Evolutionary conservation across 2,329 filamentous ascomycete species (phyloP).

Genomic region (Colletotrichum sp.): DNA sequence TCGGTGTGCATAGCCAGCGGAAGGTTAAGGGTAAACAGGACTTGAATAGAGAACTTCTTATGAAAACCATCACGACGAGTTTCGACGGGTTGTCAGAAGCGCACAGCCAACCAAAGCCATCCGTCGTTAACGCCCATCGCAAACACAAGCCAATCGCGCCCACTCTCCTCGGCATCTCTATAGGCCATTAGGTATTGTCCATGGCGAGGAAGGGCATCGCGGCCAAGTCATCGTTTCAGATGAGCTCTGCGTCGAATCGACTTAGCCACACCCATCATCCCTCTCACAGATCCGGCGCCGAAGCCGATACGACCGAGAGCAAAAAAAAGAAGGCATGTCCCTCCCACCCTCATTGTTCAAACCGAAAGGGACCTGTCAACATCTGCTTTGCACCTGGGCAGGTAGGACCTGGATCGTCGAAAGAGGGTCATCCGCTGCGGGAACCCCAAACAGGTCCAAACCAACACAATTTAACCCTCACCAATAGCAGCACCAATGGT

Average conservation of each 20-base stretch:
- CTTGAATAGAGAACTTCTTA: neutral
- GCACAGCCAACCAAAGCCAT: neutral
- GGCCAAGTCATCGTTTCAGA: slow-evolving; percentile 7
- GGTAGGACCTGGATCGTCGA: neutral
- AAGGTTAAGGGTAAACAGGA: neutral
- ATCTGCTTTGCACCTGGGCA: neutral
- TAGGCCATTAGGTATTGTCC: neutral
- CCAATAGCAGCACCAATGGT: neutral
- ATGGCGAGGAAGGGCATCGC: neutral
- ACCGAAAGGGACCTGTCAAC: neutral
- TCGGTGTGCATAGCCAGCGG: neutral
- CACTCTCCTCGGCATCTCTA: neutral
- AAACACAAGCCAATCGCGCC: neutral
- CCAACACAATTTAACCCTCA: neutral
- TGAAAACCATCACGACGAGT: neutral
- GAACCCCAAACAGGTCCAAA: neutral
- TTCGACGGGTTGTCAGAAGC: neutral
- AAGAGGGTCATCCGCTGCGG: neutral
- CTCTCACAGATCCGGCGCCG: neutral
- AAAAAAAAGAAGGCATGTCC: neutral
- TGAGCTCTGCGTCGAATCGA: neutral
- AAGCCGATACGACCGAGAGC: neutral
- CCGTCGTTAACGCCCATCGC: neutral
- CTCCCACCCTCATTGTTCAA: neutral
- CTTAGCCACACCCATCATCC: neutral